These are phyloP conservation scores for Backusella parvicylindrica DNA, from an alignment of 192 early-diverging fungal genomes.

Conservation along the genomic window DNA sequence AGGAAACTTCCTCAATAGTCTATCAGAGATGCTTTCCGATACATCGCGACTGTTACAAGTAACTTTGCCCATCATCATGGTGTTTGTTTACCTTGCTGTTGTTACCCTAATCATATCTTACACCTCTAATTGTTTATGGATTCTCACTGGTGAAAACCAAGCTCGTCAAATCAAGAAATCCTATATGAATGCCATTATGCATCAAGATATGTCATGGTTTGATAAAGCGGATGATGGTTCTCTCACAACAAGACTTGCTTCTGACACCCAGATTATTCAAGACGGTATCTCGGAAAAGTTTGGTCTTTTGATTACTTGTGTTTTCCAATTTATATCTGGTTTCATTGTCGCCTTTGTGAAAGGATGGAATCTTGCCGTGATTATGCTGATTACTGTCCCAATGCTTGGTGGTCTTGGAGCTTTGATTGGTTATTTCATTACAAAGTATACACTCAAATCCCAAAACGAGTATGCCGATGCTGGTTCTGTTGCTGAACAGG, in stretches of 20 bases:
- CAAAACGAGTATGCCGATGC: slow-evolving; percentile 74
- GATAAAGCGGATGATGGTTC: slow-evolving; percentile 72
- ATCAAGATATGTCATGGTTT: slow-evolving; percentile 86
- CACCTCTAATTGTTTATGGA: slow-evolving; percentile 53
- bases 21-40: not conserved
- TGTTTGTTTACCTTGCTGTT: slow-evolving; percentile 53
- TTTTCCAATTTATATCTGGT: slow-evolving; percentile 63
- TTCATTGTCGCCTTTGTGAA: slow-evolving; percentile 75
- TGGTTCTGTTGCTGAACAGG: slow-evolving; percentile 83
- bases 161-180: slow-evolving; percentile 64
- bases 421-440: slow-evolving; percentile 32
- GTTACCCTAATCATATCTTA: slow-evolving; percentile 53
- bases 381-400: slow-evolving; percentile 64
- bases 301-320: slow-evolving; percentile 59
- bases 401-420: slow-evolving; percentile 46
- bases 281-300: slow-evolving; percentile 87
- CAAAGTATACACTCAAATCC: slow-evolving; percentile 40
- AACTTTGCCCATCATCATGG: slow-evolving; percentile 29
- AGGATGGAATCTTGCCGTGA: slow-evolving; percentile 57
- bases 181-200: slow-evolving; percentile 73
- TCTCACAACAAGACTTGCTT: slow-evolving; percentile 81
- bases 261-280: slow-evolving; percentile 80
- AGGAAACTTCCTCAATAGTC: slow-evolving; percentile 22
- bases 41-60: not conserved
- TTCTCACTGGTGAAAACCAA: slow-evolving; percentile 46